Percentiles rank a stretch among this genome's conserved stretches.
These are phyloP conservation scores for Drosera capensis DNA, from an alignment of 148 eudicot species.

Conservation along the genomic window DNA sequence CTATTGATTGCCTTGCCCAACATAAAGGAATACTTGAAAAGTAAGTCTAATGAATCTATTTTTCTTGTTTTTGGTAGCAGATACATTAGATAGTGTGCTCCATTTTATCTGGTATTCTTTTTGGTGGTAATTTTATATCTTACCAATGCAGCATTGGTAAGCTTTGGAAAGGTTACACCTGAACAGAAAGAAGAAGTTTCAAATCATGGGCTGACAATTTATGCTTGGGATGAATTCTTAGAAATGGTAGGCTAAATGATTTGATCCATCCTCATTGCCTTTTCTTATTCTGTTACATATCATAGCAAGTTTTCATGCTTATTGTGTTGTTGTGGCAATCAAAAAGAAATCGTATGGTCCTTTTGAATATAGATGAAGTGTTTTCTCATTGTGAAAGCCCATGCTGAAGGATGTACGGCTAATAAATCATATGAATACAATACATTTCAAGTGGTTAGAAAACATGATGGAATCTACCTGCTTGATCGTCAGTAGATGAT, in stretches of 20 bases:
- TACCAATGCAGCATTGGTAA: conserved; percentile 67
- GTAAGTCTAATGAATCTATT: conserved; percentile 30
- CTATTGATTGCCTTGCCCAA: conserved; percentile 60
- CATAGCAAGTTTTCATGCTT: neutral
- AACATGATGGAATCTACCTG: no score
- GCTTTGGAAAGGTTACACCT: conserved; percentile 72
- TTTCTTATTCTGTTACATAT: neutral
- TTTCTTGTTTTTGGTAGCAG: neutral
- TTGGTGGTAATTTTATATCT: neutral
- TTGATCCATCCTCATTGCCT: neutral
- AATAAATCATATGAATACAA: no score
- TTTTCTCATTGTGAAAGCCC: no score
- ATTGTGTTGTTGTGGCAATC: no score
- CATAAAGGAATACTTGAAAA: conserved; percentile 46
- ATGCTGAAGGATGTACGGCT: no score
- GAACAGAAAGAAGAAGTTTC: conserved; percentile 58
- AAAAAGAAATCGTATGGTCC: no score
- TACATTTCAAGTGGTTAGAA: no score
- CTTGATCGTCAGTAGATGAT: no score
- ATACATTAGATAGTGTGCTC: neutral
- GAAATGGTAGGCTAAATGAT: conserved; percentile 37
- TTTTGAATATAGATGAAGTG: no score
- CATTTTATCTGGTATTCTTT: neutral
- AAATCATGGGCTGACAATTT: conserved; percentile 47
- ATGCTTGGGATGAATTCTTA: conserved; percentile 86